Evolutionary conservation across 1,284 basidiomycete genomes (phyloP).

Genomic region (Trametes pubescens): DNA sequence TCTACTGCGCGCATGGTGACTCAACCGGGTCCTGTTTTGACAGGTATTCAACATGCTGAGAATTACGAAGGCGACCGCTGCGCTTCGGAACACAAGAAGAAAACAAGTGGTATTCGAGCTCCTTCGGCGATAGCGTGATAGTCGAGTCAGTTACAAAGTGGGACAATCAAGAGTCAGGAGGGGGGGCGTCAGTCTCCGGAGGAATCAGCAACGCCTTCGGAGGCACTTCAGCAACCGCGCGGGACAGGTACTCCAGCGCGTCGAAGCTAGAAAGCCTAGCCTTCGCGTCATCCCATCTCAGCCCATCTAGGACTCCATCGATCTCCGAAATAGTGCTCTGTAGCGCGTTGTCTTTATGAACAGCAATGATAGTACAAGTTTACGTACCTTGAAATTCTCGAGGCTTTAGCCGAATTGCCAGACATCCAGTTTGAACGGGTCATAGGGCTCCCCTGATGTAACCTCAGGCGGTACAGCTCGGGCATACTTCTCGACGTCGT

Average conservation of each 20-base stretch:
- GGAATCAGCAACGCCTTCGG: constrained; percentile 1
- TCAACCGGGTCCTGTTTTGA: too few relatives aligned
- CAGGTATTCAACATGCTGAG: too few relatives aligned
- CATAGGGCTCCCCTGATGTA: neutral
- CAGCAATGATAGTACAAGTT: neutral
- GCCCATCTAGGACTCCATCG: neutral
- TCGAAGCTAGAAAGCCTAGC: constrained; percentile 2
- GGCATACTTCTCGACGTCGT: neutral
- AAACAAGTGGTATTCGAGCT: neutral
- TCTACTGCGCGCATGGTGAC: too few relatives aligned
- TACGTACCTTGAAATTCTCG: constrained; percentile 12
- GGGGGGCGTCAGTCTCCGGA: neutral
- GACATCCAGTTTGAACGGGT: constrained; percentile 23
- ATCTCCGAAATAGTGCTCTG: constrained; percentile 12
- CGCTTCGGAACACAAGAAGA: too few relatives aligned
- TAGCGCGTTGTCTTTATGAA: neutral
- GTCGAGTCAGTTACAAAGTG: neutral
- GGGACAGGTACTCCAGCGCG: constrained; percentile 5
- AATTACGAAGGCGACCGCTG: too few relatives aligned
- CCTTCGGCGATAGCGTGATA: neutral
- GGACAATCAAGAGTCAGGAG: neutral
- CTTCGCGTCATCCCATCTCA: neutral
- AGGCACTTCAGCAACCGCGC: constrained; percentile 4
- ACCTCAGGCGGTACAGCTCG: neutral
- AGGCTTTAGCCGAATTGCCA: constrained; percentile 20